phyloP scores from a whole-genome alignment of 345 rosid genomes.

The Boechera divaricarpa region DNA sequence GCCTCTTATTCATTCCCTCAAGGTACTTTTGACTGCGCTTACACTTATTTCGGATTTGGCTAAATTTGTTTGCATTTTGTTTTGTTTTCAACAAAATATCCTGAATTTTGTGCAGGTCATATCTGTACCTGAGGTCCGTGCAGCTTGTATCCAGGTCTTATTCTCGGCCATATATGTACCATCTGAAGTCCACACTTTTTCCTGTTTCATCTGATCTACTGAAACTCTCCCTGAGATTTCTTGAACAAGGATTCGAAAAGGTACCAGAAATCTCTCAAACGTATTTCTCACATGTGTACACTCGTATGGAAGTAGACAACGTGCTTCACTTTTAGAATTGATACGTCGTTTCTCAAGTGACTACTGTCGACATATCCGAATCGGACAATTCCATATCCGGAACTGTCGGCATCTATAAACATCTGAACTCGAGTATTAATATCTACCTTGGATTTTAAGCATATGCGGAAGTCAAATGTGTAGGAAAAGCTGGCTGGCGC shows the following conservation, averaged over 20 bases:
- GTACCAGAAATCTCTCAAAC: conserved; percentile 49
- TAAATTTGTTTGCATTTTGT: conserved; percentile 3
- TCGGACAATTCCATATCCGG: background rate
- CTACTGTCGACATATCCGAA: background rate
- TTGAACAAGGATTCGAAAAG: conserved; percentile 66
- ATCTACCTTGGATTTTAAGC: conserved; percentile 17
- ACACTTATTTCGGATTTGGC: background rate
- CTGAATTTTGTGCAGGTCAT: conserved; percentile 51
- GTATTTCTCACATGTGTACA: conserved; percentile 3
- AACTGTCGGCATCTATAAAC: conserved; percentile 1
- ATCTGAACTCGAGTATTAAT: conserved; percentile 14
- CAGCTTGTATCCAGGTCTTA: conserved; percentile 83
- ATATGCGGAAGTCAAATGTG: conserved; percentile 15
- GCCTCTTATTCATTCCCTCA: conserved; percentile 52
- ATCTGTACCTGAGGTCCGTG: conserved; percentile 57
- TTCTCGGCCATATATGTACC: conserved; percentile 75
- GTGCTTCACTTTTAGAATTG: background rate
- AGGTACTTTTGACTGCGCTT: conserved; percentile 55
- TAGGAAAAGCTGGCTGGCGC: conserved; percentile 88
- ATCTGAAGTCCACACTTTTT: conserved; percentile 68
- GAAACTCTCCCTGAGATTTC: conserved; percentile 65
- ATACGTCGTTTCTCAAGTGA: conserved; percentile 2
- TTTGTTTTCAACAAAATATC: conserved; percentile 17
- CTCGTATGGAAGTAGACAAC: conserved; percentile 18
- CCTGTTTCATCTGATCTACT: conserved; percentile 75